phyloP scores from a whole-genome alignment of 2,329 filamentous ascomycete genomes.

The Fusarium mundagurra region DNA sequence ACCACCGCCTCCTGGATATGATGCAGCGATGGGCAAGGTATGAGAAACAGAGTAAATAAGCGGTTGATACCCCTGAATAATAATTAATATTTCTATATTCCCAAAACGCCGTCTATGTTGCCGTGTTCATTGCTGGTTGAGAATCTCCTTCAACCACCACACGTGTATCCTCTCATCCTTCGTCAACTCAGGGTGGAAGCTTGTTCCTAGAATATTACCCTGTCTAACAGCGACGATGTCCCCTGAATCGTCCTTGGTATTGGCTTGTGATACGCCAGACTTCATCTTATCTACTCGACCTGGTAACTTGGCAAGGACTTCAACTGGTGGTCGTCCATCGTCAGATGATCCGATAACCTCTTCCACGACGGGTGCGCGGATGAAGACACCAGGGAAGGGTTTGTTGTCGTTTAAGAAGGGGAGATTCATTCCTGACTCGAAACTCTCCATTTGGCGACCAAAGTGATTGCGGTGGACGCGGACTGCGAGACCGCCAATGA shows the following conservation, averaged over 20 bases:
- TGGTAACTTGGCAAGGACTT: constrained; percentile 63
- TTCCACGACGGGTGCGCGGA: constrained; percentile 93
- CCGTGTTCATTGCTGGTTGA: constrained; percentile 33
- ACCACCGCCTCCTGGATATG: constrained; percentile 39
- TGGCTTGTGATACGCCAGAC: constrained; percentile 50
- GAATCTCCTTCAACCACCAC: constrained; percentile 86
- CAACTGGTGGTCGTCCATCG: constrained; percentile 52
- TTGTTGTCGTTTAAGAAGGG: constrained; percentile 67
- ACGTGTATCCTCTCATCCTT: constrained; percentile 86
- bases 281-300: constrained; percentile 51
- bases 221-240: constrained; percentile 92
- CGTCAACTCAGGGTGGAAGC: constrained; percentile 95
- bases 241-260: constrained; percentile 58
- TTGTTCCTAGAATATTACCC: constrained; percentile 92
- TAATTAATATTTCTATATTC: constrained; percentile 12
- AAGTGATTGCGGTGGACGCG: constrained; percentile 95
- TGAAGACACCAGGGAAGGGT: constrained; percentile 85
- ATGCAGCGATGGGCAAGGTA: constrained; percentile 19
- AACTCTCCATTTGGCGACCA: constrained; percentile 91
- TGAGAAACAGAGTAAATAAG: constrained; percentile 1
- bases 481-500: constrained; percentile 92
- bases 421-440: constrained; percentile 78
- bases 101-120: constrained; percentile 18
- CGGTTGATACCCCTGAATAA: constrained; percentile 14
- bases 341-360: constrained; percentile 64